Evolutionary conservation across 108 stramenopile genomes (phyloP).

Genomic region (Conticribra guillardii): DNA sequence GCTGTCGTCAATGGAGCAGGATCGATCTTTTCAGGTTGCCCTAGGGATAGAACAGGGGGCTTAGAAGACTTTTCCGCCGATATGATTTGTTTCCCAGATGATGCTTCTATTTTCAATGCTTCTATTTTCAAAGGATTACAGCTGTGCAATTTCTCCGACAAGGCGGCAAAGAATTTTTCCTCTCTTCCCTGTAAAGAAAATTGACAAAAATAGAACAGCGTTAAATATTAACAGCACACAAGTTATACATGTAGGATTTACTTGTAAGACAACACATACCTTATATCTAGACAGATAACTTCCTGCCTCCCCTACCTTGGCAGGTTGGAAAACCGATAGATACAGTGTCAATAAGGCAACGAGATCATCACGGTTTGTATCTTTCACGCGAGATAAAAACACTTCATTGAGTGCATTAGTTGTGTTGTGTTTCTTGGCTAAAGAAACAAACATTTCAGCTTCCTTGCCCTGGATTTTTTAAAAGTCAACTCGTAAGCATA

Average conservation of each 20-base stretch:
- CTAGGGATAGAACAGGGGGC: constrained; percentile 3
- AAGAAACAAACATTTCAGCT: constrained; percentile 20
- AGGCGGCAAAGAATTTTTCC: constrained; percentile 19
- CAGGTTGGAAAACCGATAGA: constrained; percentile 3
- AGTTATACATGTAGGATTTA: too few relatives aligned
- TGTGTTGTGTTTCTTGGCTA: constrained; percentile 30
- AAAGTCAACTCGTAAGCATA: neutral
- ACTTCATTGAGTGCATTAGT: constrained; percentile 32
- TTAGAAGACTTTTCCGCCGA: constrained; percentile 11
- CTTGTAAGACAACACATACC: neutral
- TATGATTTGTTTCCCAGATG: too few relatives aligned
- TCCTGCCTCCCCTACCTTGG: neutral
- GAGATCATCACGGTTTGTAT: constrained; percentile 5
- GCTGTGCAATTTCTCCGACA: constrained; percentile 14
- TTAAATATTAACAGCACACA: too few relatives aligned
- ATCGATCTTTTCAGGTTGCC: neutral
- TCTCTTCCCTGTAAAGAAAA: constrained; percentile 31
- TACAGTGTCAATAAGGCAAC: constrained; percentile 12
- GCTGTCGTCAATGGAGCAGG: constrained; percentile 4
- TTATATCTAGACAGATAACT: neutral
- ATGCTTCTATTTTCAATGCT: too few relatives aligned
- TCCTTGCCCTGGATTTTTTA: constrained; percentile 24
- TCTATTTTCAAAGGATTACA: constrained; percentile 28
- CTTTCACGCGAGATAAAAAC: constrained; percentile 6
- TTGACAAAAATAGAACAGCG: neutral